Conservation (phyloP, 257 asterid genomes). For the Solanum appendiculatum region DNA sequence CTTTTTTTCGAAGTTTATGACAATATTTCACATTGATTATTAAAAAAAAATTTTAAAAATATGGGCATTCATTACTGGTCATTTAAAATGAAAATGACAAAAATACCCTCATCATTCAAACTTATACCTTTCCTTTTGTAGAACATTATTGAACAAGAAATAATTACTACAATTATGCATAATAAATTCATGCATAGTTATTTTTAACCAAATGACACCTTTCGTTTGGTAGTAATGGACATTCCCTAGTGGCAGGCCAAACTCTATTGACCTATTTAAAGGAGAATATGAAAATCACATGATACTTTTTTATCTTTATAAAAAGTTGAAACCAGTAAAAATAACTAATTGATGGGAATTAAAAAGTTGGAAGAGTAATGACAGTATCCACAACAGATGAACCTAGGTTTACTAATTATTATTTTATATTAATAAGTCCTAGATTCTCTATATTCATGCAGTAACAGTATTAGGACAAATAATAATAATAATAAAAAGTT, state of each 20-base stretch:
- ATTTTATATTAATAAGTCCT: neutral
- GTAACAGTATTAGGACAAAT: neutral
- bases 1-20: neutral
- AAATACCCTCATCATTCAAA: too few relatives aligned
- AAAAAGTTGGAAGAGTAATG: neutral
- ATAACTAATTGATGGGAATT: neutral
- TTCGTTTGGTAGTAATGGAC: neutral
- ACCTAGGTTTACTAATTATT: neutral
- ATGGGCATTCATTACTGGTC: too few relatives aligned
- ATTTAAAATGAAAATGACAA: too few relatives aligned
- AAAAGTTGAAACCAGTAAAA: neutral
- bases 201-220: neutral
- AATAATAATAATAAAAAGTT: neutral
- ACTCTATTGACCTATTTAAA: neutral
- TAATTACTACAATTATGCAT: too few relatives aligned
- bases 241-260: neutral
- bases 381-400: neutral
- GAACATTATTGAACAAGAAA: too few relatives aligned
- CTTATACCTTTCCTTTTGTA: too few relatives aligned
- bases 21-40: too few relatives aligned
- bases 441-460: neutral
- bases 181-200: neutral
- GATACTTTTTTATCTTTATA: neutral
- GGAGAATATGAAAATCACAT: neutral
- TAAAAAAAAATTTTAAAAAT: too few relatives aligned